Evolutionary conservation across 345 rosid genomes (phyloP).

Genomic region (Camelina laxa): DNA sequence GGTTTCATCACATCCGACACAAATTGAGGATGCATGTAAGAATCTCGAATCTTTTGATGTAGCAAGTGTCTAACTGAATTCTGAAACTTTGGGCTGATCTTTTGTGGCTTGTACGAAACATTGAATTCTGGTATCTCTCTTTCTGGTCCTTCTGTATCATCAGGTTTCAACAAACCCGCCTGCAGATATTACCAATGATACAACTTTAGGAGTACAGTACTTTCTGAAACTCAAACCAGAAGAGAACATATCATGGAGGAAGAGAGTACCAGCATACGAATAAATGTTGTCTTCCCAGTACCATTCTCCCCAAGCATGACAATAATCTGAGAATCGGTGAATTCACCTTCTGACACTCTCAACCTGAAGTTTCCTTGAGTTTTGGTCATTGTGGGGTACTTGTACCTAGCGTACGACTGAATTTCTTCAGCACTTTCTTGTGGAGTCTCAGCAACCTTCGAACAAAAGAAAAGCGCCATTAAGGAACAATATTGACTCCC

Average conservation of each 20-base stretch:
- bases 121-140: slow-evolving; percentile 92
- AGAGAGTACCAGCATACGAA: slow-evolving; percentile 88
- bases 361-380: slow-evolving; percentile 86
- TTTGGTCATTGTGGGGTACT: slow-evolving; percentile 88
- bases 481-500: slow-evolving; percentile 9
- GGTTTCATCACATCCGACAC: slow-evolving; percentile 99
- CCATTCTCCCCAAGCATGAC: slow-evolving; percentile 99
- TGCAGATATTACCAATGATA: slow-evolving; percentile 44
- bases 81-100: slow-evolving; percentile 90
- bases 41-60: slow-evolving; percentile 88
- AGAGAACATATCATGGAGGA: slow-evolving; percentile 12
- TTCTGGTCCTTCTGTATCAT: slow-evolving; percentile 69
- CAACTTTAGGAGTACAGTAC: slow-evolving; percentile 12
- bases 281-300: slow-evolving; percentile 96
- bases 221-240: slow-evolving; percentile 11
- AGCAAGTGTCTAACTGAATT: slow-evolving; percentile 80
- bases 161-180: slow-evolving; percentile 97
- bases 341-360: slow-evolving; percentile 90
- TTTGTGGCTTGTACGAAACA: slow-evolving; percentile 98
- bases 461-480: slow-evolving; percentile 21
- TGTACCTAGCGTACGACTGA: slow-evolving; percentile 95
- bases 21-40: slow-evolving; percentile 93
- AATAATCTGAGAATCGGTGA: slow-evolving; percentile 96
- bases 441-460: slow-evolving; percentile 98
- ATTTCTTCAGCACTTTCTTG: slow-evolving; percentile 89